A percentile compares a stretch with the other conserved stretches of the same genome.
phyloP scores from a whole-genome alignment of 176 grass and related monocot genomes.

The Oryza meridionalis region DNA sequence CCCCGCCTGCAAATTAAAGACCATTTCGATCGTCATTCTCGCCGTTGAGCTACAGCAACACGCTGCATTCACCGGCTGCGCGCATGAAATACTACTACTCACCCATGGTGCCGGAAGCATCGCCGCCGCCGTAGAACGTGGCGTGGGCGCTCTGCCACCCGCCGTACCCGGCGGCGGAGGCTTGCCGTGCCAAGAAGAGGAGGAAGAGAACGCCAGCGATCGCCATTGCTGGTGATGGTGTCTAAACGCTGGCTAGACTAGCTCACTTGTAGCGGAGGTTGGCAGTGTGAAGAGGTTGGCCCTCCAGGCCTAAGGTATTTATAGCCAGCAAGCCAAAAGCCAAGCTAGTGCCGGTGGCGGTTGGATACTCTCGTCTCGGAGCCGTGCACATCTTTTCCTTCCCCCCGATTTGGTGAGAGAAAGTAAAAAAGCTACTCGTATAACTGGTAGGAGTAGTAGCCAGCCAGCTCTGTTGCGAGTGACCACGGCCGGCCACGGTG shows the following conservation, averaged over 20 bases:
- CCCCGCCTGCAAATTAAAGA: constrained; percentile 59
- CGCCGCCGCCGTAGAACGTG: constrained; percentile 91
- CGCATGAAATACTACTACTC: neutral
- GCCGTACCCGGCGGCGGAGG: constrained; percentile 48
- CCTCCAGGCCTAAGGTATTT: constrained; percentile 20
- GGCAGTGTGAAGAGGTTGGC: constrained; percentile 28
- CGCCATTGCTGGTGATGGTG: constrained; percentile 38
- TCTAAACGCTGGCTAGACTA: neutral
- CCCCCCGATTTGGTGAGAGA: neutral
- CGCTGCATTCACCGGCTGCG: neutral
- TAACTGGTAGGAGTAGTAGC: too few species aligned
- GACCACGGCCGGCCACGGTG: constrained; percentile 16
- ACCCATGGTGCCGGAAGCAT: constrained; percentile 97
- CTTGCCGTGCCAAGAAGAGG: constrained; percentile 32
- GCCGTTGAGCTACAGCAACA: neutral
- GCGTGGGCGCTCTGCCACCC: constrained; percentile 77
- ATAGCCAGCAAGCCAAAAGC: constrained; percentile 14
- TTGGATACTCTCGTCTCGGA: constrained; percentile 19
- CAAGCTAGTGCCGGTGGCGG: constrained; percentile 27
- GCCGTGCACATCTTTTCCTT: neutral
- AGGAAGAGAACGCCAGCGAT: constrained; percentile 24
- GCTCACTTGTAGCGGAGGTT: constrained; percentile 24
- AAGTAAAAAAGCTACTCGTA: neutral
- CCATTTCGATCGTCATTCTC: neutral
- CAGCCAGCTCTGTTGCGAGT: neutral